A percentile compares a stretch with the other conserved stretches of the same genome.
Conservation (phyloP, 768 basidiomycete species). For the Russula emetica region DNA sequence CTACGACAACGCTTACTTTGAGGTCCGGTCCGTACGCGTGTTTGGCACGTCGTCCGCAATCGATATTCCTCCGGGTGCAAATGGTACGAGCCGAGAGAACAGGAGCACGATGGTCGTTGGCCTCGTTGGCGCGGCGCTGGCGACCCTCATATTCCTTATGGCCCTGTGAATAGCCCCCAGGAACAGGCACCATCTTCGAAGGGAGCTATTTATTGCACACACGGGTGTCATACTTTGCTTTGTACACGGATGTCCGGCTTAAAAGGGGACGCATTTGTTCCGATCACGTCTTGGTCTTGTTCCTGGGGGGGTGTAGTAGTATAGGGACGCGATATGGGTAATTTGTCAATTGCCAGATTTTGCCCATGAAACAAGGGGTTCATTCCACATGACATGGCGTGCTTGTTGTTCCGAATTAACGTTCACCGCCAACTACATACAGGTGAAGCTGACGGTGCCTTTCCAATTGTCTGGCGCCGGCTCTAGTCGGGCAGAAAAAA, state of each 20-base stretch:
- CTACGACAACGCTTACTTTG: constrained; percentile 40
- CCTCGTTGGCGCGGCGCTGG: neutral
- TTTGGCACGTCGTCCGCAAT: constrained; percentile 22
- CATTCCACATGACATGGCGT: neutral
- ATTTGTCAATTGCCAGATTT: neutral
- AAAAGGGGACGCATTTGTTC: neutral
- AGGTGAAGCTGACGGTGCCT: neutral
- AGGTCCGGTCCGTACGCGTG: constrained; percentile 39
- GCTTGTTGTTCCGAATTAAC: neutral
- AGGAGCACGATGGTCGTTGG: neutral
- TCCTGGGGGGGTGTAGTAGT: neutral
- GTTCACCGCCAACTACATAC: neutral
- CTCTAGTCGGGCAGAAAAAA: too few species aligned
- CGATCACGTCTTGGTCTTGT: neutral
- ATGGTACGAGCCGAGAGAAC: neutral
- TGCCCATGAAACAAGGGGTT: neutral
- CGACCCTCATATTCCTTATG: constrained; percentile 1
- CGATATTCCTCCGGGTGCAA: neutral
- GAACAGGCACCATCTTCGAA: neutral
- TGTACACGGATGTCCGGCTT: neutral
- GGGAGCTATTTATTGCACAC: neutral
- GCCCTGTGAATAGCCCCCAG: constrained; percentile 13
- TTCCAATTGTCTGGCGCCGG: neutral
- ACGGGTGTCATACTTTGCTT: neutral
- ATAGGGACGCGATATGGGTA: neutral